Conservation (phyloP, 345 rosid genomes). For the Brassica incana region DNA sequence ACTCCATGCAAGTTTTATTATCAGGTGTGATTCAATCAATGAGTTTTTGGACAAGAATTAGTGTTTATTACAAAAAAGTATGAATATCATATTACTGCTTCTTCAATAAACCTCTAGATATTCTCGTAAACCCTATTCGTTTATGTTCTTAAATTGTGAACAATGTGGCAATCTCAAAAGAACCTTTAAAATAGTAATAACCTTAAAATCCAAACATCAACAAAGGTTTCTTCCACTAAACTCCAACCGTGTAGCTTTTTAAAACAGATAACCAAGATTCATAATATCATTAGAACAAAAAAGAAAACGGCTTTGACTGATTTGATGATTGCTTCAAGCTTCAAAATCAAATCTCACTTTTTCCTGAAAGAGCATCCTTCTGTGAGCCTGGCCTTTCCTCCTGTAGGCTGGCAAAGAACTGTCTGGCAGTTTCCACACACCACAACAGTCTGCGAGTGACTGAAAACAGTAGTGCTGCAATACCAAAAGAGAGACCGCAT, state of each 20-base stretch:
- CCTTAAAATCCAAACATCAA: constrained; percentile 20
- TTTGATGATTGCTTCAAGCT: constrained; percentile 1
- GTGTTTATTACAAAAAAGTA: neutral
- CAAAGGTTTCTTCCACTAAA: constrained; percentile 18
- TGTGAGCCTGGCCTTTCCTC: constrained; percentile 64
- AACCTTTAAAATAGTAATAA: constrained; percentile 6
- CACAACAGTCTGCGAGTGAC: constrained; percentile 80
- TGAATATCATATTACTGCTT: neutral
- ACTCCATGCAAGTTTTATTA: too few relatives aligned
- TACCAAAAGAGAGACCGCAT: neutral
- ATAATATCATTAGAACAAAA: constrained; percentile 4
- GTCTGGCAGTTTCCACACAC: constrained; percentile 80
- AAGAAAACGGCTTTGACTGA: neutral
- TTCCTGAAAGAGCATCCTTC: constrained; percentile 78
- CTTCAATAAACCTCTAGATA: neutral
- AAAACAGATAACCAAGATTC: constrained; percentile 24
- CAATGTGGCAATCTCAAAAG: neutral
- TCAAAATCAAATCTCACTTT: constrained; percentile 43
- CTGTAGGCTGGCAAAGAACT: constrained; percentile 71
- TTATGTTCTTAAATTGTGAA: neutral
- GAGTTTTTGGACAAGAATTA: neutral
- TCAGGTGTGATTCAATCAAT: neutral
- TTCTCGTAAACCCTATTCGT: neutral
- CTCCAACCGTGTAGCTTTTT: constrained; percentile 9
- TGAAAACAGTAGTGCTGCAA: constrained; percentile 69